These are phyloP conservation scores for Quercus lobata DNA, from an alignment of 331 rosid genomes.

Conservation along the genomic window DNA sequence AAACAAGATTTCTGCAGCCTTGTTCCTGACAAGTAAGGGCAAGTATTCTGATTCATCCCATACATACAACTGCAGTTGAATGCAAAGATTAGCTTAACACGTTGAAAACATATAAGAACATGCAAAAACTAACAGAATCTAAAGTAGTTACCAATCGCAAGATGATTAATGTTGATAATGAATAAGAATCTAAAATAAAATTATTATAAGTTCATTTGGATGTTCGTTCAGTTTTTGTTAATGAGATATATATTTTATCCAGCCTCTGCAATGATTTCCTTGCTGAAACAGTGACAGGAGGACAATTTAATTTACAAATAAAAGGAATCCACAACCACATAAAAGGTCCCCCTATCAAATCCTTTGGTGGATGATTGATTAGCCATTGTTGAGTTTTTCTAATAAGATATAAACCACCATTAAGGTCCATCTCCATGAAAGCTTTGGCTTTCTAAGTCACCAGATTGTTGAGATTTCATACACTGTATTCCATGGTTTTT, in stretches of 20 bases:
- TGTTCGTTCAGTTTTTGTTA: background rate
- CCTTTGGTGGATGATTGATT: background rate
- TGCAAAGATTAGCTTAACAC: slow-evolving; percentile 4
- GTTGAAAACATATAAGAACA: background rate
- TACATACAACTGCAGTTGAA: slow-evolving; percentile 50
- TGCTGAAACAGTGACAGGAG: background rate
- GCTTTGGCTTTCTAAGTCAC: background rate
- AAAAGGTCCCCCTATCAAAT: too few relatives aligned
- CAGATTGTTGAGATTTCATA: background rate
- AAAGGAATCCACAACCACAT: background rate
- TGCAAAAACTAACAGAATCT: background rate
- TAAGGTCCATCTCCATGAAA: background rate
- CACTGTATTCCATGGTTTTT: background rate
- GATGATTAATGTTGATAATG: background rate
- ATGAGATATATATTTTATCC: background rate
- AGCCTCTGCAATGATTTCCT: background rate
- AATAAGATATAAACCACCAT: background rate
- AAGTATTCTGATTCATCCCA: slow-evolving; percentile 74
- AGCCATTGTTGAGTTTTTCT: background rate
- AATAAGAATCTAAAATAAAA: background rate
- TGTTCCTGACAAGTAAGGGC: slow-evolving; percentile 67
- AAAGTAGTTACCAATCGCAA: background rate
- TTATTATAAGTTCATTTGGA: background rate
- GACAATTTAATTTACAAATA: background rate
- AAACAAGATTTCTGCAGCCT: slow-evolving; percentile 73